Percentiles rank a stretch among this genome's conserved stretches.
Conservation (phyloP, 805 yeast species). For the Ogataea philodendri region DNA sequence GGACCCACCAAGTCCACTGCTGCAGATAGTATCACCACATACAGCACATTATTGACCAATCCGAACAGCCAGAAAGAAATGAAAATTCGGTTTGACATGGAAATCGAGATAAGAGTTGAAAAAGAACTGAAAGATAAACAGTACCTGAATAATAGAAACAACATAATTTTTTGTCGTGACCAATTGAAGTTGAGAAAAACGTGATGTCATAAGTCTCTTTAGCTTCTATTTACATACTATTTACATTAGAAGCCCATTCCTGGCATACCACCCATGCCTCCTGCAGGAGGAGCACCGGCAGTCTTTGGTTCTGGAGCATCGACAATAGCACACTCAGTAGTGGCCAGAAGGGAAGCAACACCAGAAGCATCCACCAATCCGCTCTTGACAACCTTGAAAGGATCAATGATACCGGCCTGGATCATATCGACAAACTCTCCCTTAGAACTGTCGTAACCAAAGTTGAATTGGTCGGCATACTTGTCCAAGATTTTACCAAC, state of each 20-base stretch:
- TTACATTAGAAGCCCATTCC: conserved; percentile 32
- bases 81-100: conserved; percentile 33
- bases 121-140: no score
- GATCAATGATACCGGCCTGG: conserved; percentile 96
- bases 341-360: conserved; percentile 94
- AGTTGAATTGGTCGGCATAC: conserved; percentile 69
- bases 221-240: conserved; percentile 12
- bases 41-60: conserved; percentile 79
- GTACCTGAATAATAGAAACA: no score
- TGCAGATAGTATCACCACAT: conserved; percentile 87
- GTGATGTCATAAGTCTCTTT: conserved; percentile 2
- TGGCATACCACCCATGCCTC: conserved; percentile 50
- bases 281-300: conserved; percentile 53
- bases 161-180: no score
- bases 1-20: conserved; percentile 91
- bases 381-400: conserved; percentile 95
- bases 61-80: conserved; percentile 79
- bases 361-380: conserved; percentile 96
- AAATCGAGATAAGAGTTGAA: conserved; percentile 1
- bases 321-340: conserved; percentile 97
- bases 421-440: conserved; percentile 96
- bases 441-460: conserved; percentile 88
- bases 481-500: conserved; percentile 79
- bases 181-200: no score
- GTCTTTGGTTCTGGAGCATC: conserved; percentile 85